Percentiles rank a stretch among this genome's conserved stretches.
These are phyloP conservation scores for Aspergillus aculeatinus DNA, from an alignment of 2,329 filamentous ascomycete species.

Conservation along the genomic window DNA sequence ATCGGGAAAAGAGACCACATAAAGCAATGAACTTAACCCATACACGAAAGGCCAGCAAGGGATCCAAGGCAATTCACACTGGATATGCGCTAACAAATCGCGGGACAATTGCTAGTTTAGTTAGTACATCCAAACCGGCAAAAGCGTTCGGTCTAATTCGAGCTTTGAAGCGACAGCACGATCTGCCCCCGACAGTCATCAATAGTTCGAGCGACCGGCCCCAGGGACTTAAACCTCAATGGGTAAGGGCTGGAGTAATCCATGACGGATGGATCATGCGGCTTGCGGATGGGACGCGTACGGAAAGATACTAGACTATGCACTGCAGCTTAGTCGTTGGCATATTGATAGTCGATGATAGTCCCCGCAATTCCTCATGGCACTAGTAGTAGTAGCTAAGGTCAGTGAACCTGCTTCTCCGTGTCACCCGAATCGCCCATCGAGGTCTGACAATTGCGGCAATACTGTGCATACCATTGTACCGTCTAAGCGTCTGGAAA, in stretches of 20 bases:
- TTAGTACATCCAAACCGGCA: neutral
- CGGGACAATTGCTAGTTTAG: neutral
- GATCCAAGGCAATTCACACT: neutral
- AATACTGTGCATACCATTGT: no score
- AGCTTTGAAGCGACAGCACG: constrained; percentile 24
- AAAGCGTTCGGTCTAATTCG: constrained; percentile 26
- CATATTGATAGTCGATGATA: constrained; percentile 4
- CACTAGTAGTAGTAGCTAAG: constrained; percentile 6
- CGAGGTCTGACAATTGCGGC: neutral
- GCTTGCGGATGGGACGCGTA: constrained; percentile 7
- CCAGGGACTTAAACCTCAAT: constrained; percentile 11
- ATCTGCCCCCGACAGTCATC: constrained; percentile 23
- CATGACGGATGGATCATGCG: constrained; percentile 9
- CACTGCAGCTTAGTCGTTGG: neutral
- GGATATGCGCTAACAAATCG: neutral
- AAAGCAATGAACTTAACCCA: neutral
- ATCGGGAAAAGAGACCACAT: neutral
- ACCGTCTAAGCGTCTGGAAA: no score
- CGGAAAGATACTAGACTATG: constrained; percentile 6
- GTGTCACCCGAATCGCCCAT: neutral
- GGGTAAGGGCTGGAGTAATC: constrained; percentile 11
- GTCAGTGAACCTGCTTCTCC: neutral
- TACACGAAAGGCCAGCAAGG: neutral
- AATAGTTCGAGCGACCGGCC: constrained; percentile 24
- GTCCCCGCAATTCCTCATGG: constrained; percentile 11